These are phyloP conservation scores for Corrigiola litoralis DNA, from an alignment of 179 eudicot species.

Conservation along the genomic window DNA sequence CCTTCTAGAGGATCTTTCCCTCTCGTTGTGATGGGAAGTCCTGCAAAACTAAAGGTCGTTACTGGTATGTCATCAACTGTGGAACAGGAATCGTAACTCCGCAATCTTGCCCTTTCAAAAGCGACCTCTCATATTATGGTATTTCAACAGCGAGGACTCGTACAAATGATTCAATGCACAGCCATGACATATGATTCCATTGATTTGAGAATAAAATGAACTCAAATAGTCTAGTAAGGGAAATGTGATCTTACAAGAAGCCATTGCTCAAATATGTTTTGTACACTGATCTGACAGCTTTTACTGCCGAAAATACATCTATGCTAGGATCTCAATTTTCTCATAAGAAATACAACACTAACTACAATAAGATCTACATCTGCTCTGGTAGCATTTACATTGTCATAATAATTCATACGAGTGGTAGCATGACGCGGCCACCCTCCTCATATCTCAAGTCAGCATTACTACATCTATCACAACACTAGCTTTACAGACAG, in stretches of 20 bases:
- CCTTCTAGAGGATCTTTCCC: too few relatives aligned
- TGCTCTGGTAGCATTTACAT: constrained; percentile 26
- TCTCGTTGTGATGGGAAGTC: too few relatives aligned
- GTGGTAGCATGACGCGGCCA: constrained; percentile 1
- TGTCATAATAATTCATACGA: constrained; percentile 11
- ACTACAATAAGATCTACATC: constrained; percentile 11
- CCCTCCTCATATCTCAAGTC: background rate
- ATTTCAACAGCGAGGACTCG: too few relatives aligned
- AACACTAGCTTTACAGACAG: constrained; percentile 28
- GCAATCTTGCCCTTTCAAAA: too few relatives aligned
- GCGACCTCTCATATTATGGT: too few relatives aligned
- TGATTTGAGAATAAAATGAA: too few relatives aligned
- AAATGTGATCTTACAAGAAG: background rate
- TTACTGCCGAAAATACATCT: background rate
- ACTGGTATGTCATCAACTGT: too few relatives aligned
- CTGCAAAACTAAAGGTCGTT: too few relatives aligned
- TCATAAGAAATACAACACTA: background rate
- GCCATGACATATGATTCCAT: too few relatives aligned
- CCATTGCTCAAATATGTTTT: background rate
- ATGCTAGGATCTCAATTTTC: background rate
- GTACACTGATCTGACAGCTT: background rate
- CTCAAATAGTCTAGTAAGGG: background rate
- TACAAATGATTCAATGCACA: background rate
- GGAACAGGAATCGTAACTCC: too few relatives aligned
- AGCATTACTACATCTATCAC: constrained; percentile 18